Conservation (phyloP, 2,329 filamentous ascomycete genomes). For the Fonsecaea nubica region DNA sequence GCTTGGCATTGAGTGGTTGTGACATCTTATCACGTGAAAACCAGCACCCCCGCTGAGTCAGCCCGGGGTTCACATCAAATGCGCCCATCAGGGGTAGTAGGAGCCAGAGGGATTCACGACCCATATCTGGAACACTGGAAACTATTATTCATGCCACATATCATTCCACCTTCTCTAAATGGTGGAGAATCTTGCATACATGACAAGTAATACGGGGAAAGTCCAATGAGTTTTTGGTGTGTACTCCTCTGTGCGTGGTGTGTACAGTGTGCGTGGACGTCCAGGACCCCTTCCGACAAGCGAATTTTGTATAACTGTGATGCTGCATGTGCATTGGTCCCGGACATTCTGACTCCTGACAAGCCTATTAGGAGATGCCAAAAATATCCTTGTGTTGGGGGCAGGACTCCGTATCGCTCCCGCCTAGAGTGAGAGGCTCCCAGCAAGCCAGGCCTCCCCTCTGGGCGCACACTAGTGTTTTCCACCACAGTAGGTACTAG, state of each 20-base stretch:
- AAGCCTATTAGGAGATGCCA: slow-evolving; percentile 18
- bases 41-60: background rate
- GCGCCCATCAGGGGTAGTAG: background rate
- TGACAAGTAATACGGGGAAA: background rate
- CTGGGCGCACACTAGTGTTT: background rate
- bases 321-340: slow-evolving; percentile 13
- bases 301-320: background rate
- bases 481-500: background rate
- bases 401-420: background rate
- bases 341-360: slow-evolving; percentile 19
- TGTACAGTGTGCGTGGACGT: background rate
- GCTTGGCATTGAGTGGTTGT: slow-evolving; percentile 12
- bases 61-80: background rate
- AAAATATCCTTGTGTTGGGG: slow-evolving; percentile 21
- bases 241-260: background rate
- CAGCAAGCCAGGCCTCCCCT: background rate
- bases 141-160: slow-evolving; percentile 24
- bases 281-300: background rate
- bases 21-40: background rate
- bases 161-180: slow-evolving; percentile 26
- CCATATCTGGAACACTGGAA: background rate
- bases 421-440: slow-evolving; percentile 13
- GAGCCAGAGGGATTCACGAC: background rate
- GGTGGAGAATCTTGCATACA: background rate
- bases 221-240: background rate